Base-by-base conservation (phyloP, 805 yeast species). In the Naumovozyma castellii region DNA sequence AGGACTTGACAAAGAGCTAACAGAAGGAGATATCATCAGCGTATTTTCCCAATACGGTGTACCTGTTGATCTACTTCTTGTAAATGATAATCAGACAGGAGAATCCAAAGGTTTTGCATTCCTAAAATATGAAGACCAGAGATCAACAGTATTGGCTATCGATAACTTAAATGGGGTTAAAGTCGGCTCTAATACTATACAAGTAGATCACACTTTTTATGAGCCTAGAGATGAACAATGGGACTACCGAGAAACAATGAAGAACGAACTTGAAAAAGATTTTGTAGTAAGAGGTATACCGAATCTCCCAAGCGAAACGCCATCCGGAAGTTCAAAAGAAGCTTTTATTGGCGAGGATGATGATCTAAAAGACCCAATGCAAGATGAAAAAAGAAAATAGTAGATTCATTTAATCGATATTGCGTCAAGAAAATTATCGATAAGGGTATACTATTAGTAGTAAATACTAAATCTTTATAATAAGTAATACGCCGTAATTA, bases 41-140 rank as follows among this genome's bases (percentile, higher is more conserved):
- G 74, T 88, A 25, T 90, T 90, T 56, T 82, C 95, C 2, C 97
- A 90, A 54, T 90, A 74, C 59, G 97, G 97, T 0, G 72, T 78
- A 15, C 96, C 96, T 0, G 80, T 82, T 0, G 84, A 82, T 49
- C 56, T 90, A 28, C 75, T 79, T 38, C 64, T 88, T 38, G 72
- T 75, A 18, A 70, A 90, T 42, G 90, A 85, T 52, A 67, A 66
- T 42, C 72, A 68, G 2, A 71, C 81, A 0, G 85, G 86, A 2
- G 71, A 72, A 40, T 76, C 85, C 2, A 68, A 71, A 40, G 92
- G 95, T 5, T 84, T 80, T 66, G 92, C 81, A 3, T 87, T 78
- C 63, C 59, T 90, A 47, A 84, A 85, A 58, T 90, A 84, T 52
- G 90, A 81, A 48, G 85, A 84, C 49, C 84, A 78, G 59, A 66